Conservation (phyloP, 2,329 filamentous ascomycete species). For the Epichloe elymi region DNA sequence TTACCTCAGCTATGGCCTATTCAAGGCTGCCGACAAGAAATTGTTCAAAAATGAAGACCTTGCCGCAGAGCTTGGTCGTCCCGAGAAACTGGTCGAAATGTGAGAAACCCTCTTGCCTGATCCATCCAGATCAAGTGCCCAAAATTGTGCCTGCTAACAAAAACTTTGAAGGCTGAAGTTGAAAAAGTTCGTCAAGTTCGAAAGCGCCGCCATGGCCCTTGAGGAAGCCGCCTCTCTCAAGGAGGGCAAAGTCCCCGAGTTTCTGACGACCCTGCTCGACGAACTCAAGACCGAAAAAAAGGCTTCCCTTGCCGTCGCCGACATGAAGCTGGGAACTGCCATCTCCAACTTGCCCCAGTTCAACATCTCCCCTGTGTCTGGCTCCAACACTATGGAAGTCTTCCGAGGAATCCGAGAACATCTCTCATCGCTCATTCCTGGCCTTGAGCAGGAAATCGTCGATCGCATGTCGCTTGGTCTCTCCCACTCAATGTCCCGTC, state of each 20-base stretch:
- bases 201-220: constrained; percentile 78
- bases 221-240: constrained; percentile 81
- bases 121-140: background rate
- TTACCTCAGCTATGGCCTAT: constrained; percentile 71
- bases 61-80: constrained; percentile 58
- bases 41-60: constrained; percentile 79
- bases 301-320: constrained; percentile 82
- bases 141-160: background rate
- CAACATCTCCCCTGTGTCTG: constrained; percentile 69
- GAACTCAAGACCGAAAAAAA: constrained; percentile 96
- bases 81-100: constrained; percentile 78
- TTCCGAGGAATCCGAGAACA: constrained; percentile 92
- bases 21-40: constrained; percentile 99
- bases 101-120: constrained; percentile 30
- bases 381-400: constrained; percentile 51
- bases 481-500: constrained; percentile 88
- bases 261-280: constrained; percentile 70
- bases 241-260: constrained; percentile 88
- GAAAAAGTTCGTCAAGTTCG: constrained; percentile 96
- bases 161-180: constrained; percentile 60
- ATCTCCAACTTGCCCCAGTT: constrained; percentile 87
- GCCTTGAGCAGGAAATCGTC: constrained; percentile 71
- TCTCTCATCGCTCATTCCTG: constrained; percentile 79
- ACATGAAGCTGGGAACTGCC: constrained; percentile 80
- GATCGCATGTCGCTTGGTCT: constrained; percentile 93